phyloP scores from a whole-genome alignment of 805 yeast species.

The Starmera amethionina region DNA sequence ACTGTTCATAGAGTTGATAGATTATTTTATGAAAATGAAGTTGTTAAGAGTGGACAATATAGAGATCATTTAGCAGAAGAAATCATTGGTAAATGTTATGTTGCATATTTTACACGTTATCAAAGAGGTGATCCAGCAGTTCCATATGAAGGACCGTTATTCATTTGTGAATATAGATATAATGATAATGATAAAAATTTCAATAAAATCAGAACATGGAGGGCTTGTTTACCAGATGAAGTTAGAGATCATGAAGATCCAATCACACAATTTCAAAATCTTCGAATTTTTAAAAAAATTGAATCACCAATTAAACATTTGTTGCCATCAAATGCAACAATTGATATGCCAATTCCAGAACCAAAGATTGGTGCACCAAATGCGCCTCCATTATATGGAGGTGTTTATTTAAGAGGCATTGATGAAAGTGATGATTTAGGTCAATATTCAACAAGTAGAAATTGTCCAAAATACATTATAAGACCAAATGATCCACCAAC shows the following conservation, averaged over 20 bases:
- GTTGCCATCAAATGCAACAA: slow-evolving; percentile 64
- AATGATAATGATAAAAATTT: slow-evolving; percentile 85
- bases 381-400: slow-evolving; percentile 94
- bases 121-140: slow-evolving; percentile 90
- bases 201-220: slow-evolving; percentile 96
- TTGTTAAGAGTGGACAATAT: slow-evolving; percentile 93
- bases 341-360: slow-evolving; percentile 68
- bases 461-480: slow-evolving; percentile 32
- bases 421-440: slow-evolving; percentile 78
- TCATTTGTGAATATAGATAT: slow-evolving; percentile 90
- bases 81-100: slow-evolving; percentile 88
- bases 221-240: slow-evolving; percentile 96
- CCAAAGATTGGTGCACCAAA: slow-evolving; percentile 74
- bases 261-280: slow-evolving; percentile 57
- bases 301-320: slow-evolving; percentile 80
- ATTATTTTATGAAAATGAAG: slow-evolving; percentile 87
- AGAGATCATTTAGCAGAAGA: slow-evolving; percentile 88
- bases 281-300: slow-evolving; percentile 60
- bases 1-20: slow-evolving; percentile 91
- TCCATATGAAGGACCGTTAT: slow-evolving; percentile 73
- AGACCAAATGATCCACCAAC: slow-evolving; percentile 31
- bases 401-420: slow-evolving; percentile 71
- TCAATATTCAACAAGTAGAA: slow-evolving; percentile 48
- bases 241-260: slow-evolving; percentile 79
- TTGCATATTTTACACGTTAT: slow-evolving; percentile 87